Conservation (phyloP, 805 yeast genomes). For the Saturnispora bothae region DNA sequence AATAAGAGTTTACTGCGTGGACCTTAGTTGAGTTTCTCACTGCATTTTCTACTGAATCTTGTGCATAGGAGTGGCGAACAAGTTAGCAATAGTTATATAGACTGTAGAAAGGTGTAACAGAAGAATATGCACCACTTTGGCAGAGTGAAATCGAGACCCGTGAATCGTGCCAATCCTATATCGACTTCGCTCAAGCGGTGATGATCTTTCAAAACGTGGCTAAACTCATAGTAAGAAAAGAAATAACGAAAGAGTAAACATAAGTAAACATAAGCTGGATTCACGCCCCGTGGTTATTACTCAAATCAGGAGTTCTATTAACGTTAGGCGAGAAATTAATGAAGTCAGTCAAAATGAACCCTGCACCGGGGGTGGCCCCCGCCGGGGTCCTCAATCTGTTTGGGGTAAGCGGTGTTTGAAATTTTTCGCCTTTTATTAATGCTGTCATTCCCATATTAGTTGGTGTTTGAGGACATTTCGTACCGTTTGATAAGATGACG, state of each 20-base stretch:
- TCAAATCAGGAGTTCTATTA: conserved; percentile 25
- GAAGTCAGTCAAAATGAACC: conserved; percentile 78
- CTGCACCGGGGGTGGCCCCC: conserved; percentile 55
- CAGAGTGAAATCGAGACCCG: no score
- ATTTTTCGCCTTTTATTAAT: conserved; percentile 12
- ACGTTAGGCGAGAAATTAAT: conserved; percentile 74
- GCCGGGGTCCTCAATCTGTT: conserved; percentile 21
- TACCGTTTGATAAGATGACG: conserved; percentile 6
- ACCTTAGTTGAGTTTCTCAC: no score
- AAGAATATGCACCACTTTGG: no score
- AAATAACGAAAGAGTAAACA: background rate
- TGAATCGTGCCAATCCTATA: no score
- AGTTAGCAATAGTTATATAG: no score
- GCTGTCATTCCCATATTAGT: conserved; percentile 15
- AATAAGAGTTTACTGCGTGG: no score
- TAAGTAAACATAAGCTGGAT: background rate
- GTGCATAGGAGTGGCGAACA: no score
- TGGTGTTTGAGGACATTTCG: conserved; percentile 12
- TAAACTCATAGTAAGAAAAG: no score
- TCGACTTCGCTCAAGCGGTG: no score
- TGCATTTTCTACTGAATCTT: no score
- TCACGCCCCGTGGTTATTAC: background rate
- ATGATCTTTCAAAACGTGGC: no score
- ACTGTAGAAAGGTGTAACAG: no score
- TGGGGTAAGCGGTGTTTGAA: conserved; percentile 27